A percentile compares a stretch with the other conserved stretches of the same genome.
Conservation (phyloP, 2,329 filamentous ascomycete genomes). For the Phyllosticta citriasiana region DNA sequence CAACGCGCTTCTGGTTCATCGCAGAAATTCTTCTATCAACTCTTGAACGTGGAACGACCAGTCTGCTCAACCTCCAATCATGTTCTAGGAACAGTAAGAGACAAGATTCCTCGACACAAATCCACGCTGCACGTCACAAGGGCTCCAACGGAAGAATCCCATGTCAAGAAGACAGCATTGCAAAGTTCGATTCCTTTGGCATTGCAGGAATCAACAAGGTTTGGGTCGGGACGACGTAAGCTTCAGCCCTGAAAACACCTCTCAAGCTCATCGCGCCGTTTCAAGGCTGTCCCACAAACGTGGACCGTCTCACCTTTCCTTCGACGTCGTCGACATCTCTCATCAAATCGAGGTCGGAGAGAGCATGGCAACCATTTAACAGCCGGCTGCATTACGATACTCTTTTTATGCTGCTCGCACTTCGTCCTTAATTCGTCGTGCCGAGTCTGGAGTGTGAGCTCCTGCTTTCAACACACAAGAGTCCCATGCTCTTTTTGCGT, state of each 20-base stretch:
- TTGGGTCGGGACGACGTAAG: not conserved
- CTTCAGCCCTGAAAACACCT: not conserved
- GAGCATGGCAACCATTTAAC: not conserved
- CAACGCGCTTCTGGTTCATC: not conserved
- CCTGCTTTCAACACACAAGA: not conserved
- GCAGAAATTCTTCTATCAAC: not conserved
- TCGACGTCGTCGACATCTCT: not conserved
- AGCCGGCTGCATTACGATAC: no score
- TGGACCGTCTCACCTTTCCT: not conserved
- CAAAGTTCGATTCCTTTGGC: not conserved
- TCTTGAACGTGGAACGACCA: no score
- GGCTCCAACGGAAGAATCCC: not conserved
- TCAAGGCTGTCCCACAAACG: not conserved
- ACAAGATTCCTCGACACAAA: not conserved
- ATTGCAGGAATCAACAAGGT: not conserved
- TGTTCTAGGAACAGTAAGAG: no score
- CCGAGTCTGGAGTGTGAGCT: no score
- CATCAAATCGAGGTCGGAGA: no score
- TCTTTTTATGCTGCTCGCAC: no score
- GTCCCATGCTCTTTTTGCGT: not conserved
- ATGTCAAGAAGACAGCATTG: not conserved
- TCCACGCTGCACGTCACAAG: not conserved
- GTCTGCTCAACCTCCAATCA: no score
- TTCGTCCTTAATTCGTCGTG: not conserved
- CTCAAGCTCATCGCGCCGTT: not conserved